Evolutionary conservation across 345 rosid genomes (phyloP).

Genomic region (Diplotaxis tenuifolia): DNA sequence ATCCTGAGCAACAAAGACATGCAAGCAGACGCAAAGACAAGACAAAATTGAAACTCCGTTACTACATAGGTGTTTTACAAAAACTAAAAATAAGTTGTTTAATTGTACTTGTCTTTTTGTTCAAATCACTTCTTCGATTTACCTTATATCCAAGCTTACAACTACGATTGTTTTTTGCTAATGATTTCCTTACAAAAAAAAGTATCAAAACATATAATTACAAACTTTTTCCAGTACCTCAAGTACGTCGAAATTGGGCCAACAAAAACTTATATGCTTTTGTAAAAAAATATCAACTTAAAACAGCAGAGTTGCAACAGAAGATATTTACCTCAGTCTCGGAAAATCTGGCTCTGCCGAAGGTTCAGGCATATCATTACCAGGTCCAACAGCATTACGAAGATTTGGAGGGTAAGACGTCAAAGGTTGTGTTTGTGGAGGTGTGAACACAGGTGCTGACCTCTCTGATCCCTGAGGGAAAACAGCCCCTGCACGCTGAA

Average conservation of each 20-base stretch:
- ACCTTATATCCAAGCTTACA: conserved; percentile 4
- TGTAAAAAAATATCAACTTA: not conserved
- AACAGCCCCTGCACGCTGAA: conserved; percentile 97
- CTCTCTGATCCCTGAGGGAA: conserved; percentile 91
- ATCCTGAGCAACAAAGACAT: not conserved
- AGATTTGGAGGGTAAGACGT: conserved; percentile 79
- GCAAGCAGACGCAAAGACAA: not conserved
- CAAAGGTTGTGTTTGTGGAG: conserved; percentile 90
- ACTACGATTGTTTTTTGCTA: not conserved
- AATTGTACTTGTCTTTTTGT: not conserved
- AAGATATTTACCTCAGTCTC: conserved; percentile 62
- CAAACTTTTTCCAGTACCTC: not conserved
- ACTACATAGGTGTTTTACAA: not conserved
- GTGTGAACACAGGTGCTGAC: conserved; percentile 88
- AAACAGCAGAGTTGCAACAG: not conserved
- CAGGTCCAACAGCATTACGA: conserved; percentile 53
- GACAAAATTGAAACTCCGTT: not conserved
- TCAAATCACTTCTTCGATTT: not conserved
- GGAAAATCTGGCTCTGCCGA: conserved; percentile 86
- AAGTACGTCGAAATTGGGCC: not conserved
- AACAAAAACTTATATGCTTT: not conserved
- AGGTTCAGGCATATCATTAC: conserved; percentile 59
- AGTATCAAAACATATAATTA: not conserved
- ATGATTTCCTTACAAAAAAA: conserved; percentile 9
- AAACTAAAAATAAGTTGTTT: not conserved